phyloP scores from a whole-genome alignment of 768 basidiomycete genomes.

The Xerocomellus intermedius region DNA sequence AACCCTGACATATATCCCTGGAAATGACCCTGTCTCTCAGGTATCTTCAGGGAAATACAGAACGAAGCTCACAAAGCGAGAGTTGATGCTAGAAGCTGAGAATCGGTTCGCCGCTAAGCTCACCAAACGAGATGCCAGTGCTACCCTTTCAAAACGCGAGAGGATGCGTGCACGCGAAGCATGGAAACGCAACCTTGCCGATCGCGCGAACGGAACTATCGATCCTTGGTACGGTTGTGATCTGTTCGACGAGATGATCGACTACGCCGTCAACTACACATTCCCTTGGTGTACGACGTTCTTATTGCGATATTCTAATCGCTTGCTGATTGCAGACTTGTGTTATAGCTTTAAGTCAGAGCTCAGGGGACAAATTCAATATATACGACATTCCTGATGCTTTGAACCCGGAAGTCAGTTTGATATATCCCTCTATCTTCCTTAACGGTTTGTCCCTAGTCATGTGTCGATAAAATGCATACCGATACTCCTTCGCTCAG shows the following conservation, averaged over 20 bases:
- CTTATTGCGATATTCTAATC: neutral
- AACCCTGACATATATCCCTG: slow-evolving; percentile 18
- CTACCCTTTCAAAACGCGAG: slow-evolving; percentile 23
- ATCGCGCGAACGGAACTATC: slow-evolving; percentile 52
- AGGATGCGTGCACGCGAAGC: slow-evolving; percentile 23
- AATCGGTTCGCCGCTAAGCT: slow-evolving; percentile 22
- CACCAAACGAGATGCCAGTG: slow-evolving; percentile 20
- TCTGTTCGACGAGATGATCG: slow-evolving; percentile 60
- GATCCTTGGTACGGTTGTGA: slow-evolving; percentile 68
- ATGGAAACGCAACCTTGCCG: slow-evolving; percentile 48
- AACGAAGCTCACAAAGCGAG: slow-evolving; percentile 14
- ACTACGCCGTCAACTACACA: slow-evolving; percentile 72
- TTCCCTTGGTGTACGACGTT: slow-evolving; percentile 52
- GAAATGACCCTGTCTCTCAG: slow-evolving; percentile 1
- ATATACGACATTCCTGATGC: slow-evolving; percentile 58
- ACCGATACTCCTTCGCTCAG: slow-evolving; percentile 28
- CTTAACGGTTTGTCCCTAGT: slow-evolving; percentile 51
- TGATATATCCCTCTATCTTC: slow-evolving; percentile 51
- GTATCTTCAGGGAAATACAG: slow-evolving; percentile 17
- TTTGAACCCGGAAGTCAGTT: slow-evolving; percentile 46
- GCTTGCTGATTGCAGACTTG: slow-evolving; percentile 1
- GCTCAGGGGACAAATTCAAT: slow-evolving; percentile 38
- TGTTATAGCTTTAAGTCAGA: slow-evolving; percentile 18
- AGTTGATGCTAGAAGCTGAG: slow-evolving; percentile 22
- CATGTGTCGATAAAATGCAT: neutral